These are phyloP conservation scores for Aspergillus nanangensis DNA, from an alignment of 495 filamentous ascomycete genomes.

Conservation along the genomic window DNA sequence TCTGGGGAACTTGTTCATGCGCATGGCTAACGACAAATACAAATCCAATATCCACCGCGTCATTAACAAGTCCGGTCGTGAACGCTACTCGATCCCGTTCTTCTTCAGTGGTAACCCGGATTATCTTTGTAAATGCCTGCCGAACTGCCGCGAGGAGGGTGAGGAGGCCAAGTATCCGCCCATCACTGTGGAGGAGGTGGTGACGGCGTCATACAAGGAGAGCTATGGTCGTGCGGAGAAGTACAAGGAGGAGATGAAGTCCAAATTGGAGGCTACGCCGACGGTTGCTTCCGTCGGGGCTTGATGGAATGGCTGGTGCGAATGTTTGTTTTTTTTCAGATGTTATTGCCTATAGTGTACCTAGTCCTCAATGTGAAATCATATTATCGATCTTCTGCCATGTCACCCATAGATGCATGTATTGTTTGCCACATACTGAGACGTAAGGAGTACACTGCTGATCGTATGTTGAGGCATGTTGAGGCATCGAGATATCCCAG, in stretches of 20 bases:
- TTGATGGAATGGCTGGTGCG: conserved; percentile 1
- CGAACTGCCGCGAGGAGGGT: conserved; percentile 35
- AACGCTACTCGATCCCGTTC: conserved; percentile 59
- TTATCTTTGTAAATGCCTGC: conserved; percentile 49
- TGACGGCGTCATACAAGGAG: conserved; percentile 26
- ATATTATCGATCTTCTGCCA: too few species aligned
- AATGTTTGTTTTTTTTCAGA: neutral
- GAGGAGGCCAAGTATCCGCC: conserved; percentile 44
- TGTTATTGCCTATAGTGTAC: too few species aligned
- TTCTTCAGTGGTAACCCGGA: conserved; percentile 55
- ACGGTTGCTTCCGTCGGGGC: conserved; percentile 14
- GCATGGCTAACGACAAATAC: conserved; percentile 55
- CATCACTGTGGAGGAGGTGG: conserved; percentile 38
- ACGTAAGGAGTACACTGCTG: too few species aligned
- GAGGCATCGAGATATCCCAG: too few species aligned
- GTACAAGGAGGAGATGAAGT: conserved; percentile 26
- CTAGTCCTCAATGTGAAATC: too few species aligned
- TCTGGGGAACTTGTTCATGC: conserved; percentile 54
- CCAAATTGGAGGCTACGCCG: conserved; percentile 4
- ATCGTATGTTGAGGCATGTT: too few species aligned
- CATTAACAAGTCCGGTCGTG: conserved; percentile 37
- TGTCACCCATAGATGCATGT: too few species aligned
- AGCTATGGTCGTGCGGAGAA: conserved; percentile 32
- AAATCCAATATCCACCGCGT: conserved; percentile 54
- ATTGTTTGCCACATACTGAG: too few species aligned